Percentiles rank a stretch among this genome's conserved stretches.
phyloP scores from a whole-genome alignment of 2,329 filamentous ascomycete genomes.

The Diplocarpon rosae region DNA sequence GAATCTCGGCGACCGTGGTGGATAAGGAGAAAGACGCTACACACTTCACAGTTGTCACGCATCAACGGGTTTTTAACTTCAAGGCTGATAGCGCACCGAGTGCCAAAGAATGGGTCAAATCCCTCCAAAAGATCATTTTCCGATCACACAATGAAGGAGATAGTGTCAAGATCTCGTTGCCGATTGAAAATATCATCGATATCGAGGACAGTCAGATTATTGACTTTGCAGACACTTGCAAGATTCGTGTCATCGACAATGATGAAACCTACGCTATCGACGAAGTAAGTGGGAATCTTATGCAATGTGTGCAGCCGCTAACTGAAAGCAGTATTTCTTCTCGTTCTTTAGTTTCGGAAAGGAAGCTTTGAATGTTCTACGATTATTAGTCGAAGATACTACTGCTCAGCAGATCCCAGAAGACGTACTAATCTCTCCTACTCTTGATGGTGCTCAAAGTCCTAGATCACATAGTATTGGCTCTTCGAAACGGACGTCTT shows the following conservation, averaged over 20 bases:
- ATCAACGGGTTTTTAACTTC: slow-evolving; percentile 77
- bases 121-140: slow-evolving; percentile 89
- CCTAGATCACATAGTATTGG: slow-evolving; percentile 11
- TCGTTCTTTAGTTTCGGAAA: slow-evolving; percentile 83
- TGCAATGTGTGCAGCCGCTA: slow-evolving; percentile 13
- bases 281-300: slow-evolving; percentile 46
- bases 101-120: slow-evolving; percentile 94
- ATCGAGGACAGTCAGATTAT: slow-evolving; percentile 86
- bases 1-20: slow-evolving; percentile 69
- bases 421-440: slow-evolving; percentile 18
- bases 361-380: slow-evolving; percentile 71
- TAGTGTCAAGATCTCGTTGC: slow-evolving; percentile 90
- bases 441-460: slow-evolving; percentile 13
- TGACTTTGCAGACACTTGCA: slow-evolving; percentile 87
- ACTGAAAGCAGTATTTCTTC: slow-evolving; percentile 69
- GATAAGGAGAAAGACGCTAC: slow-evolving; percentile 67
- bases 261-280: slow-evolving; percentile 93
- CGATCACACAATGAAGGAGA: slow-evolving; percentile 92
- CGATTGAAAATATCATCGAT: slow-evolving; percentile 80
- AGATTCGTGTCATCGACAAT: slow-evolving; percentile 84
- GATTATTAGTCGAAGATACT: slow-evolving; percentile 27
- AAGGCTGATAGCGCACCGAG: slow-evolving; percentile 77
- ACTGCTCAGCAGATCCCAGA: slow-evolving; percentile 26
- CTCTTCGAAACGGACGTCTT: slow-evolving; percentile 19
- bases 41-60: slow-evolving; percentile 71